Percentiles rank a stretch among this genome's conserved stretches.
These are phyloP conservation scores for Colletotrichum limetticola DNA, from an alignment of 2,329 filamentous ascomycete species.

Conservation along the genomic window DNA sequence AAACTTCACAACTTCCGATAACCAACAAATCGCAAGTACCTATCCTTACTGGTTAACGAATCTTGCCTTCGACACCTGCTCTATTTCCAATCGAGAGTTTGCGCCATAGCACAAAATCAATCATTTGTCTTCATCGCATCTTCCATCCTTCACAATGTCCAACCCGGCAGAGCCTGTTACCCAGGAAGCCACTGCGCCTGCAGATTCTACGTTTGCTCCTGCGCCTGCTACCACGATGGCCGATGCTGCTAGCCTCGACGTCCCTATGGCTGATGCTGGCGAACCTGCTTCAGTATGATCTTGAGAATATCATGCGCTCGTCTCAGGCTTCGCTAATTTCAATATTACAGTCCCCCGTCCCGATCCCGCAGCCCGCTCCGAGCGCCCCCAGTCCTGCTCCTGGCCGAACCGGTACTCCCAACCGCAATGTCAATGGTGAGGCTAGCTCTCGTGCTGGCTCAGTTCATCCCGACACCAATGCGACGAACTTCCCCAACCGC, in stretches of 20 bases:
- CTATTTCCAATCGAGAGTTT: not conserved
- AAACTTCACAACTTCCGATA: slow-evolving; percentile 10
- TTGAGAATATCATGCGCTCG: no score
- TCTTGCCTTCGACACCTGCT: not conserved
- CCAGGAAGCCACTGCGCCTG: slow-evolving; percentile 33
- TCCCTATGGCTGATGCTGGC: slow-evolving; percentile 56
- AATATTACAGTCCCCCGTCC: slow-evolving; percentile 50
- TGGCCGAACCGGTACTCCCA: slow-evolving; percentile 60
- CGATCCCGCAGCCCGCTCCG: slow-evolving; percentile 42
- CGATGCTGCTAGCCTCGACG: slow-evolving; percentile 42
- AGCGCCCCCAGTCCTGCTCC: slow-evolving; percentile 54
- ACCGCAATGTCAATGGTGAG: slow-evolving; percentile 47
- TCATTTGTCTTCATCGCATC: not conserved
- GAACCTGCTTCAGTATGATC: slow-evolving; percentile 53
- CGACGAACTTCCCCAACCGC: slow-evolving; percentile 65
- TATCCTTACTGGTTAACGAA: not conserved
- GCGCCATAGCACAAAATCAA: not conserved
- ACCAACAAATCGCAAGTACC: not conserved
- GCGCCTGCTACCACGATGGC: slow-evolving; percentile 2
- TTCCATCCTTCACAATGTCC: slow-evolving; percentile 23
- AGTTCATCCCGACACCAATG: slow-evolving; percentile 63
- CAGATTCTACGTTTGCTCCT: slow-evolving; percentile 27
- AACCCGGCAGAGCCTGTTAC: slow-evolving; percentile 19
- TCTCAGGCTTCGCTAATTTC: not conserved
- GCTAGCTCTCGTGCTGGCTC: slow-evolving; percentile 65